Base-by-base conservation (phyloP, 2,329 filamentous ascomycete genomes). In the Paraconiothyrium brasiliense region DNA sequence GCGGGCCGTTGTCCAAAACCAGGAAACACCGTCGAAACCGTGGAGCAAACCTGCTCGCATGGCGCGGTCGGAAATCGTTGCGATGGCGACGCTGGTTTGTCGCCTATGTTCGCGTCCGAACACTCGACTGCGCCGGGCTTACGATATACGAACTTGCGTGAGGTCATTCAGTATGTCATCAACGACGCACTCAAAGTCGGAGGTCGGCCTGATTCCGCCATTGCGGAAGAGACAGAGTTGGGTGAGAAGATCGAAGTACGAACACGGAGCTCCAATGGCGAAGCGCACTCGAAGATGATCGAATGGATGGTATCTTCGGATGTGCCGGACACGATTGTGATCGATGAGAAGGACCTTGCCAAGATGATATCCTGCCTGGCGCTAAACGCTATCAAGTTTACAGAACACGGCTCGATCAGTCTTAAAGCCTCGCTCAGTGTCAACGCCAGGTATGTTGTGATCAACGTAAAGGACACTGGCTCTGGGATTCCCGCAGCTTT, bases 381-480 rank as follows among this genome's bases (percentile, higher is more conserved):
- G 46, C 70, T 89, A 34, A 92, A 92, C 71, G 89, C 89, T 3
- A 83, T 91, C 69, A 92, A 92, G 72, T 92, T 92, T 70, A 91
- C 89, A 0, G 87, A 90, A 59, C 82, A 83, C 58, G 89, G 90
- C 7, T 81, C 78, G 13, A 89, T 92, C 58, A 84, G 78, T 1
- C 78, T 92, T 13, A 77, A 76, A 50, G 86, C 85, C 4, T 83
- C 81, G 6, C 79, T 89, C 46, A 86, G 84, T 57, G 75, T 77
- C 37, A 84, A 81, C 57, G 72, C 76, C 4, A 83, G 84, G 37
- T 86, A 86, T 70, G 81, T 91, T 46, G 80, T 88, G 48, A 86
- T 91, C 70, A 86, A 82, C 63, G 83, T 92, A 58, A 81, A 82
- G 16, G 90, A 92, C 75, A 90, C 89, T 20, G 90, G 90, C 8